A percentile compares a stretch with the other conserved stretches of the same genome.
Conservation (phyloP, 129 eudicot genomes). For the Logfia minima region DNA sequence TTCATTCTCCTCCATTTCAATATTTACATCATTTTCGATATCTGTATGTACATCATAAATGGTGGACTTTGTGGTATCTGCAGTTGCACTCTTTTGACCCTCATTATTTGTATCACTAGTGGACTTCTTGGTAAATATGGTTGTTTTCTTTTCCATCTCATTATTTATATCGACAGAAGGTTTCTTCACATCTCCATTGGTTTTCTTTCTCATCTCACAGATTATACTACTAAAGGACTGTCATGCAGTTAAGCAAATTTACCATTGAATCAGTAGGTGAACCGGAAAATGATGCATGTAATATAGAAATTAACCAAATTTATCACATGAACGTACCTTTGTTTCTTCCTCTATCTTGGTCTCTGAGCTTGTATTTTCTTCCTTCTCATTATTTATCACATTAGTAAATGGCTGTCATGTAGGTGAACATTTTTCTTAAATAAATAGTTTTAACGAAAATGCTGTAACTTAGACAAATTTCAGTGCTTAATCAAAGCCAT, state of each 20-base stretch:
- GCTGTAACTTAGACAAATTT: neutral
- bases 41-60: neutral
- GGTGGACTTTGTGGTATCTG: slow-evolving; percentile 7
- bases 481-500: neutral
- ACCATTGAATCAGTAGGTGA: neutral
- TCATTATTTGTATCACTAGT: neutral
- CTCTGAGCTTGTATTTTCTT: slow-evolving; percentile 23
- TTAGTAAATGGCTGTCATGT: slow-evolving; percentile 23
- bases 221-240: slow-evolving; percentile 35
- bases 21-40: neutral
- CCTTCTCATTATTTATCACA: slow-evolving; percentile 27
- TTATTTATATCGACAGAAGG: slow-evolving; percentile 6
- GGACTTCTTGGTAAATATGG: slow-evolving; percentile 4
- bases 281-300: neutral
- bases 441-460: neutral
- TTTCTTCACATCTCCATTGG: slow-evolving; percentile 14
- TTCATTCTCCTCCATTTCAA: neutral
- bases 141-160: slow-evolving; percentile 5
- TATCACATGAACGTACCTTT: slow-evolving; percentile 22
- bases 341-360: slow-evolving; percentile 28
- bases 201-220: slow-evolving; percentile 37
- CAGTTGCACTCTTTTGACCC: slow-evolving; percentile 13
- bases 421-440: slow-evolving; percentile 6
- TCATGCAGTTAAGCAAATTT: slow-evolving; percentile 13
- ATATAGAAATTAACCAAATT: neutral